phyloP scores from a whole-genome alignment of 768 basidiomycete genomes.

The Neoboletus subvelutipes region DNA sequence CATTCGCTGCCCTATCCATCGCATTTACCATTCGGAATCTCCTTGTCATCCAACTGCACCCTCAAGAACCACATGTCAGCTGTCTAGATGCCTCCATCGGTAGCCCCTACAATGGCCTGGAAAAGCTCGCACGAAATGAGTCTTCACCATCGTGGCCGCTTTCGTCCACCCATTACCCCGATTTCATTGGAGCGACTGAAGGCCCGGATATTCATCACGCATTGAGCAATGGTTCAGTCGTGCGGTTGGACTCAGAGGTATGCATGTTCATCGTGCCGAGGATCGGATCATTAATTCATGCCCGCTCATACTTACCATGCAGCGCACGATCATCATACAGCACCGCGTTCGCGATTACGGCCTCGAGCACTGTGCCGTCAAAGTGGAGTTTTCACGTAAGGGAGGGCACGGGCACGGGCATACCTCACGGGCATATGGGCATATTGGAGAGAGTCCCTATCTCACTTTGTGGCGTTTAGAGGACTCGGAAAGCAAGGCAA shows the following conservation, averaged over 20 bases:
- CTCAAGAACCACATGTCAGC: not conserved
- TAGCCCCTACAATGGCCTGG: conserved; percentile 25
- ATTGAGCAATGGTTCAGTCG: conserved; percentile 21
- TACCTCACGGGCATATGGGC: conserved; percentile 13
- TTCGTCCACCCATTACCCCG: conserved; percentile 19
- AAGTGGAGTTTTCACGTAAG: conserved; percentile 8
- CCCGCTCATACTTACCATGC: too few relatives aligned
- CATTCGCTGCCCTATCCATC: conserved; percentile 18
- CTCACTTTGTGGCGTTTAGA: conserved; percentile 22
- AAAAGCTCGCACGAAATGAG: conserved; percentile 23
- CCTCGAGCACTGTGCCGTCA: conserved; percentile 21
- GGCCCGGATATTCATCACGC: conserved; percentile 5
- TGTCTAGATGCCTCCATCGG: conserved; percentile 13
- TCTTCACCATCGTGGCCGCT: conserved; percentile 31
- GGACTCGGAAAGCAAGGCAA: conserved; percentile 1
- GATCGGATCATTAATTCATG: not conserved
- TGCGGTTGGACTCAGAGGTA: conserved; percentile 21
- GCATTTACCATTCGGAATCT: conserved; percentile 23
- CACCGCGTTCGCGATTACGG: conserved; percentile 27
- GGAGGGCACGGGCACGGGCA: conserved; percentile 1
- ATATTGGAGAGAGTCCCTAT: conserved; percentile 15
- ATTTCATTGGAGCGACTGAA: conserved; percentile 22
- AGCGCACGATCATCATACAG: conserved; percentile 22
- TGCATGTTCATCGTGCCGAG: not conserved
- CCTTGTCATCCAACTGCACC: conserved; percentile 10